Conservation (phyloP, 768 basidiomycete genomes). For the Daedalea quercina region DNA sequence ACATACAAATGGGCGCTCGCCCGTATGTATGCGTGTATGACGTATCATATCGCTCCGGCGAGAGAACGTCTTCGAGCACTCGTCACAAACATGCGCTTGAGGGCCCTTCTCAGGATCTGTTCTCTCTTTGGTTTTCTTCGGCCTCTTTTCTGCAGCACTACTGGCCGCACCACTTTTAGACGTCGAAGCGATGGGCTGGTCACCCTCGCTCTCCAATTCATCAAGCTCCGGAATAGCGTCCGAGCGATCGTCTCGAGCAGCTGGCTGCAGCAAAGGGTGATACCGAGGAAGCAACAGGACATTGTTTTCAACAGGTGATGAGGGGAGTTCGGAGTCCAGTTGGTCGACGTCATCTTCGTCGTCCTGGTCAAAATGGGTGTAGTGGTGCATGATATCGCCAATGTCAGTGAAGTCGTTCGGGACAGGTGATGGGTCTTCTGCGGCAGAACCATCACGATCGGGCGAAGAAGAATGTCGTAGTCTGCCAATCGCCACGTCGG, state of each 20-base stretch:
- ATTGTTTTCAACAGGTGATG: not conserved
- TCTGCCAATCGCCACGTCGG: constrained; percentile 12
- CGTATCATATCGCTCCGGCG: constrained; percentile 79
- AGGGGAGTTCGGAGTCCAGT: constrained; percentile 6
- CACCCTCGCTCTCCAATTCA: not conserved
- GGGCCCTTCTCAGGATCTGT: constrained; percentile 37
- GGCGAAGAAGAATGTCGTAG: constrained; percentile 14
- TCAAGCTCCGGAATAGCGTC: not conserved
- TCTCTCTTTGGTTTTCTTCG: constrained; percentile 23
- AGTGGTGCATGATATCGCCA: constrained; percentile 69
- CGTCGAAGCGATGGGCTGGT: constrained; percentile 17
- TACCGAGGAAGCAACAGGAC: constrained; percentile 2
- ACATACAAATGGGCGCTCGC: constrained; percentile 81
- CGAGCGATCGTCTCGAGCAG: not conserved
- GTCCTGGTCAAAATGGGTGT: constrained; percentile 55
- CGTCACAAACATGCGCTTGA: constrained; percentile 59
- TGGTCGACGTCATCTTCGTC: not conserved
- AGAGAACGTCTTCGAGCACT: constrained; percentile 77
- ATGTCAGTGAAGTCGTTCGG: constrained; percentile 62
- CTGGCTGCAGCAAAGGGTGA: constrained; percentile 1
- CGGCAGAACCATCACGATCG: not conserved
- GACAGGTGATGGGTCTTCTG: constrained; percentile 35
- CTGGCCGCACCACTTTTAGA: constrained; percentile 16
- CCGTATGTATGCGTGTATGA: constrained; percentile 87
- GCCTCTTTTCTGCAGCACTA: constrained; percentile 22